phyloP scores from a whole-genome alignment of 2,329 filamentous ascomycete genomes.

The Arthrinium phaeospermum region DNA sequence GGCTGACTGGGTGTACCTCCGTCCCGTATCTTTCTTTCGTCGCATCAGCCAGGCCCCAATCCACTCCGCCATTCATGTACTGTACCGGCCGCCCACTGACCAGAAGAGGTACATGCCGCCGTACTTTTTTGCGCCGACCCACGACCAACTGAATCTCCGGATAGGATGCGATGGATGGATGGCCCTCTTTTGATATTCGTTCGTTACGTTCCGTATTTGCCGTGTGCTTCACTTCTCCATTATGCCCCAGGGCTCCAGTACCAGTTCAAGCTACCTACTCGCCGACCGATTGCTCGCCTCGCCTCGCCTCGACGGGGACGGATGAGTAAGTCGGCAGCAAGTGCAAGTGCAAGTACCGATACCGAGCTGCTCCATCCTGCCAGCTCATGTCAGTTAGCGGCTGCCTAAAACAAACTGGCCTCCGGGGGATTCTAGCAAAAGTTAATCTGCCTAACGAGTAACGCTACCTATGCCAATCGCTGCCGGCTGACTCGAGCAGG shows the following conservation, averaged over 20 bases:
- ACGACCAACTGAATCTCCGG: constrained; percentile 8
- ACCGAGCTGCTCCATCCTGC: background rate
- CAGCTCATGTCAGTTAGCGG: background rate
- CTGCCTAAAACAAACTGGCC: background rate
- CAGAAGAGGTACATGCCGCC: background rate
- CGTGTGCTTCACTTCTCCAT: background rate
- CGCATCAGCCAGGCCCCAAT: background rate
- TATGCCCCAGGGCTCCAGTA: background rate
- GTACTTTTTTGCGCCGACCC: background rate
- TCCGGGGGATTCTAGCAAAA: background rate
- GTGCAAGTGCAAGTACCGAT: background rate
- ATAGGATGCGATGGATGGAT: constrained; percentile 7
- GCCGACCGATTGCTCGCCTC: background rate
- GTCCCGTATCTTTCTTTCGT: background rate
- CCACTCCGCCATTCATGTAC: background rate
- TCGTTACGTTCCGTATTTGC: constrained; percentile 20
- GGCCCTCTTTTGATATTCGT: constrained; percentile 15
- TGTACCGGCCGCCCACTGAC: background rate
- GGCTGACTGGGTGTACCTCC: background rate
- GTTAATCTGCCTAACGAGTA: background rate
- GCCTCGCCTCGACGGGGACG: background rate
- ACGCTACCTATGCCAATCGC: background rate
- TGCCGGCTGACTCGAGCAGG: constrained; percentile 3
- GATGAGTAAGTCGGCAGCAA: background rate
- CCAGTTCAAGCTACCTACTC: background rate